phyloP scores from a whole-genome alignment of 2,329 filamentous ascomycete species.

The Graphilbum fragrans region DNA sequence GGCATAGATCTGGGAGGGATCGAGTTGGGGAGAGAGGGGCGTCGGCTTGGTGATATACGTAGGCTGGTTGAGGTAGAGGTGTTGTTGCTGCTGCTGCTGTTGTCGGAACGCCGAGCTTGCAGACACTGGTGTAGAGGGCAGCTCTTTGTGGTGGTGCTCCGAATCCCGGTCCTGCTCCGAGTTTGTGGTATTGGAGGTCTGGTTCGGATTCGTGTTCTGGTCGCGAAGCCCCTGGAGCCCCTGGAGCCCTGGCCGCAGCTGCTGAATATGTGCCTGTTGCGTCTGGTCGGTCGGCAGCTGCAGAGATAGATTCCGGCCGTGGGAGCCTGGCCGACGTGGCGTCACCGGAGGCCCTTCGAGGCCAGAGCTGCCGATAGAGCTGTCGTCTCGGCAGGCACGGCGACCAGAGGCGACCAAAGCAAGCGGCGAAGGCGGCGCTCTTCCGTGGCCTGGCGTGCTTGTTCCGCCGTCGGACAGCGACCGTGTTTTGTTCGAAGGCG shows the following conservation, averaged over 20 bases:
- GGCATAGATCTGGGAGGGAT: conserved; percentile 72
- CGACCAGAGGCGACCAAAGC: conserved; percentile 38
- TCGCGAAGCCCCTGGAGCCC: too few relatives aligned
- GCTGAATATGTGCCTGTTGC: background rate
- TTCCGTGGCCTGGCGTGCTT: conserved; percentile 26
- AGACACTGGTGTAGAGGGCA: conserved; percentile 6
- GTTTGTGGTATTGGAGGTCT: conserved; percentile 14
- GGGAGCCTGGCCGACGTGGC: conserved; percentile 55
- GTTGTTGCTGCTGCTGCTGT: conserved; percentile 7
- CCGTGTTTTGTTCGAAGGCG: conserved; percentile 40
- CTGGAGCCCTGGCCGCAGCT: conserved; percentile 5
- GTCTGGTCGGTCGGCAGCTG: conserved; percentile 35
- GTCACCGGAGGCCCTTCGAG: conserved; percentile 48
- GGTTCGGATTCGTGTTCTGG: background rate
- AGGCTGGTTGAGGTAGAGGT: conserved; percentile 19
- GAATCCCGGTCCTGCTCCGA: too few relatives aligned
- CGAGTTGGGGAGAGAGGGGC: conserved; percentile 76
- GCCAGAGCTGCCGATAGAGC: conserved; percentile 29
- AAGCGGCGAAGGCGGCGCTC: conserved; percentile 45
- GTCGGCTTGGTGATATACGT: conserved; percentile 33
- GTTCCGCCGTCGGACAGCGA: conserved; percentile 53
- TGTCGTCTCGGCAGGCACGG: conserved; percentile 55
- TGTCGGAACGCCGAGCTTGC: conserved; percentile 9
- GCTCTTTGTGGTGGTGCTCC: background rate
- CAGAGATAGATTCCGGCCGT: conserved; percentile 53